Evolutionary conservation across 2,329 filamentous ascomycete genomes (phyloP).

Genomic region (Aspergillus terreus): DNA sequence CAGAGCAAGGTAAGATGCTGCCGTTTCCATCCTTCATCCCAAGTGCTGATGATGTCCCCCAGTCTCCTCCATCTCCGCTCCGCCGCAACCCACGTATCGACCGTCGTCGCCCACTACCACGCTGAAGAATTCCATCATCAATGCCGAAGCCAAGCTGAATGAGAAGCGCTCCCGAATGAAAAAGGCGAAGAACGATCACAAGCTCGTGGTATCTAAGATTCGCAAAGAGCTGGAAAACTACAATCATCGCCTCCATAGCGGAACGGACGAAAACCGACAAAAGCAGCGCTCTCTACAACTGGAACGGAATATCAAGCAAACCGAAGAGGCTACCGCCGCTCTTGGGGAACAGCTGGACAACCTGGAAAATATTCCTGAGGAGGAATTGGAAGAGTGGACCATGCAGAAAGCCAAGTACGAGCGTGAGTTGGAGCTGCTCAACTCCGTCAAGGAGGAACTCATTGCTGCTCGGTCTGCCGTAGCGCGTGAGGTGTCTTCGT

Average conservation of each 20-base stretch:
- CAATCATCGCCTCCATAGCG: conserved; percentile 55
- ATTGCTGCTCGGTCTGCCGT: conserved; percentile 48
- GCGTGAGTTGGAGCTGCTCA: conserved; percentile 50
- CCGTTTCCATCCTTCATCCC: neutral
- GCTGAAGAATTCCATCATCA: conserved; percentile 61
- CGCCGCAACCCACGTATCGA: conserved; percentile 56
- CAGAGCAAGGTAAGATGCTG: conserved; percentile 53
- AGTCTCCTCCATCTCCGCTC: conserved; percentile 41
- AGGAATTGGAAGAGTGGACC: conserved; percentile 52
- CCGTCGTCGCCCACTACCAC: conserved; percentile 64
- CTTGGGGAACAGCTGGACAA: conserved; percentile 53
- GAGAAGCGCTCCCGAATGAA: conserved; percentile 58
- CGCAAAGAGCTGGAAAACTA: conserved; percentile 60
- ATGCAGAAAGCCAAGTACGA: conserved; percentile 54
- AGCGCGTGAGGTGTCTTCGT: conserved; percentile 49
- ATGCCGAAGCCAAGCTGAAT: conserved; percentile 58
- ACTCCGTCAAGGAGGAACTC: conserved; percentile 49
- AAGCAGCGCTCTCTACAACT: conserved; percentile 60
- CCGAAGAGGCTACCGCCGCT: conserved; percentile 57
- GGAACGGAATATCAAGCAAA: conserved; percentile 60
- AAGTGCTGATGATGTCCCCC: conserved; percentile 5
- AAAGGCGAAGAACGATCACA: conserved; percentile 60
- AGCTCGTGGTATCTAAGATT: conserved; percentile 54
- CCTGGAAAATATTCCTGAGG: conserved; percentile 55
- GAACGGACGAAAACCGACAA: conserved; percentile 60